These are phyloP conservation scores for Verticillium nubilum DNA, from an alignment of 2,329 filamentous ascomycete species.

Conservation along the genomic window DNA sequence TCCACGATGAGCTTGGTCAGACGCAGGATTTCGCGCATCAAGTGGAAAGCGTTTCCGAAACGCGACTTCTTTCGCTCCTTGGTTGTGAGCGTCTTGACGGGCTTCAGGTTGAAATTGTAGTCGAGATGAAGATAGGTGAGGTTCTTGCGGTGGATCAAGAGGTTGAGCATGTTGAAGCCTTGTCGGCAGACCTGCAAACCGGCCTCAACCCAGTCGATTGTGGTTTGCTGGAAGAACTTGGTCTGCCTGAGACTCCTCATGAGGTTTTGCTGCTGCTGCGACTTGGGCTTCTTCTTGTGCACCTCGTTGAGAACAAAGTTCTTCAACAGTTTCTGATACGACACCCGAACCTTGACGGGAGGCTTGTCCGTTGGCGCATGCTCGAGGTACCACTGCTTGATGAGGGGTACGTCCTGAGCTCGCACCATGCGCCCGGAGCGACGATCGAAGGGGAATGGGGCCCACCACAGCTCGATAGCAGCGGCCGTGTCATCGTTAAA, in stretches of 20 bases:
- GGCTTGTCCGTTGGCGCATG: slow-evolving; percentile 81
- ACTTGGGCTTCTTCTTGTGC: slow-evolving; percentile 92
- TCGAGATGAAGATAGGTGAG: slow-evolving; percentile 96
- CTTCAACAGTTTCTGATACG: slow-evolving; percentile 96
- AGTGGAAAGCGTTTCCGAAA: slow-evolving; percentile 97
- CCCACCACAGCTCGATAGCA: slow-evolving; percentile 96
- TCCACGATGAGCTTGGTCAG: slow-evolving; percentile 97
- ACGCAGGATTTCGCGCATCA: slow-evolving; percentile 96
- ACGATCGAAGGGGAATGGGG: slow-evolving; percentile 90
- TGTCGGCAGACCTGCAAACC: slow-evolving; percentile 97
- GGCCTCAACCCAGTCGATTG: slow-evolving; percentile 98
- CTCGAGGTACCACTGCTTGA: slow-evolving; percentile 98
- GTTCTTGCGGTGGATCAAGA: slow-evolving; percentile 97
- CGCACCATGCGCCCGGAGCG: slow-evolving; percentile 94
- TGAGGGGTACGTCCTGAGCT: slow-evolving; percentile 90
- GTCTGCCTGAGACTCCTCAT: slow-evolving; percentile 87
- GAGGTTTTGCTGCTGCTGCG: slow-evolving; percentile 89
- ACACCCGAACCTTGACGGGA: slow-evolving; percentile 94
- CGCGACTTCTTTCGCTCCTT: slow-evolving; percentile 99
- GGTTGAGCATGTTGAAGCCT: slow-evolving; percentile 98
- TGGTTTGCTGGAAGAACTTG: slow-evolving; percentile 99
- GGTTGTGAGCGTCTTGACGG: slow-evolving; percentile 95
- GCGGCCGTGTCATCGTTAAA: slow-evolving; percentile 85
- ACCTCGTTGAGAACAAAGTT: slow-evolving; percentile 94
- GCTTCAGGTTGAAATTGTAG: slow-evolving; percentile 99